phyloP scores from a whole-genome alignment of 257 asterid species.

The Nicotiana otophora region DNA sequence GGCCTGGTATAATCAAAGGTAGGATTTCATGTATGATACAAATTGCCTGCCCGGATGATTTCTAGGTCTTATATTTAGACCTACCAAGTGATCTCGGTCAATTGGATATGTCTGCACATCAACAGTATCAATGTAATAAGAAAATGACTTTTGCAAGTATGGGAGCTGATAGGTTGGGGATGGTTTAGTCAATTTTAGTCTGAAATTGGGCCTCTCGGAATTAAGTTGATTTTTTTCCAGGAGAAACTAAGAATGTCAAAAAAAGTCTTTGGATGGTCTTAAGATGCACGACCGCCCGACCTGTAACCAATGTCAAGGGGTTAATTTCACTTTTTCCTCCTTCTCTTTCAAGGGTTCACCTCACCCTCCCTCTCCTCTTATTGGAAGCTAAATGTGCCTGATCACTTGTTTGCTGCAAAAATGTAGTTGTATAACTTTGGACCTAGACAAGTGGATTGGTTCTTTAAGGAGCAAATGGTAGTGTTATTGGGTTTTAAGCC shows the following conservation, averaged over 20 bases:
- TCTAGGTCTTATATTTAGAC: not conserved
- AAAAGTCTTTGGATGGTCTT: not conserved
- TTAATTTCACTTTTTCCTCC: not conserved
- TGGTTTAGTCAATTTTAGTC: not conserved
- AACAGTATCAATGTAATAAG: not conserved
- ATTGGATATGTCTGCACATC: not conserved
- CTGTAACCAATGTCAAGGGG: not conserved
- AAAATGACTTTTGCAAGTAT: not conserved
- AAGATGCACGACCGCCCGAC: not conserved
- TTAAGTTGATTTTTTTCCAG: not conserved
- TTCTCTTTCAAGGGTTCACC: not conserved
- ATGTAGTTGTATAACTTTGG: not conserved
- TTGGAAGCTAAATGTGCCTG: not conserved
- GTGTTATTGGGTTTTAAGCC: too few species aligned
- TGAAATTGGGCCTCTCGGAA: not conserved
- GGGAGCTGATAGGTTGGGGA: not conserved
- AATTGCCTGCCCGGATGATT: not conserved
- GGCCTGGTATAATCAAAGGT: not conserved
- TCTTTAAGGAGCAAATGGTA: too few species aligned
- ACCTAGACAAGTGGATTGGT: too few species aligned
- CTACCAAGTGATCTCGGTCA: not conserved
- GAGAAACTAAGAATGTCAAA: not conserved
- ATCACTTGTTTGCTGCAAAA: not conserved
- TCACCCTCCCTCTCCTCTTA: not conserved
- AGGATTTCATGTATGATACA: conserved; percentile 2